Evolutionary conservation across 2,329 filamentous ascomycete species (phyloP).

Genomic region (Aspergillus quadrilineatus): DNA sequence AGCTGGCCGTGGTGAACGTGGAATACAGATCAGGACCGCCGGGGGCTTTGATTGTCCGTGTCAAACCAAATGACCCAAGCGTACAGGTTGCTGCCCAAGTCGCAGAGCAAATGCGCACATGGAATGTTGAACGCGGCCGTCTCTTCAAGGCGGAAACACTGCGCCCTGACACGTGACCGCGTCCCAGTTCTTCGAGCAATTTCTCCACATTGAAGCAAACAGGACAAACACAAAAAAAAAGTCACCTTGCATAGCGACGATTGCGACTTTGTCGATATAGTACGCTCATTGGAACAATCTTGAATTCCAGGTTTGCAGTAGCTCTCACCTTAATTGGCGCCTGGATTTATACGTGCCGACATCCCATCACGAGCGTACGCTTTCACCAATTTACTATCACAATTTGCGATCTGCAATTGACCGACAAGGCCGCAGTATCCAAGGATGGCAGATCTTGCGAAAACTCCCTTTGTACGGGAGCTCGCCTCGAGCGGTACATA

Average conservation of each 20-base stretch:
- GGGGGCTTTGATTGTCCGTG: too few species aligned
- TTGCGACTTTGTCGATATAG: neutral
- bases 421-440: neutral
- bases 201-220: conserved; percentile 10
- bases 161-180: neutral
- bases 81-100: too few species aligned
- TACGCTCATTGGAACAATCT: neutral
- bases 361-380: neutral
- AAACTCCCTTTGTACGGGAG: conserved; percentile 73
- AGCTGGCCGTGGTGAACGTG: too few species aligned
- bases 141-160: neutral
- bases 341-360: neutral
- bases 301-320: neutral
- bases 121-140: neutral
- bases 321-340: neutral
- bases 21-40: too few species aligned
- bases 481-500: conserved; percentile 74
- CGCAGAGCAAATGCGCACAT: neutral
- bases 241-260: conserved; percentile 1
- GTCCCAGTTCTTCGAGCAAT: neutral
- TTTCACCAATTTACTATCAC: neutral
- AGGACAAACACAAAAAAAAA: conserved; percentile 23
- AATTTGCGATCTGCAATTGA: neutral
- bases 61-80: too few species aligned
- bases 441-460: conserved; percentile 43